Evolutionary conservation across 805 yeast species (phyloP), one percentile per base, ranked within the genome.

Genomic region (Candida xiaguanensis): DNA sequence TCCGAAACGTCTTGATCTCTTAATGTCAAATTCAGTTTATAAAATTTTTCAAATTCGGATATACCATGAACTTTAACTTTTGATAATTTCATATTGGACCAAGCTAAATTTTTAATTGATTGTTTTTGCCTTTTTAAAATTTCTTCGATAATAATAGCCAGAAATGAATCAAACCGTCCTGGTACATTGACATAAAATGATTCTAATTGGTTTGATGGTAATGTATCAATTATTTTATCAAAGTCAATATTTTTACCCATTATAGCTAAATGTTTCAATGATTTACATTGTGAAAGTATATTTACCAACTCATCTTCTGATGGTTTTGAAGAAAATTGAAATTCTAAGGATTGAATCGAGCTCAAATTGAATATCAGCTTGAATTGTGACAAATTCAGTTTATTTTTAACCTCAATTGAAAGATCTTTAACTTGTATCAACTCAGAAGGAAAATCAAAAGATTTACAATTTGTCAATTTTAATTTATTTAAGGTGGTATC

Each of bases 121-220:
- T 26, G 12, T 14, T 29, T 27, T 29, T 40, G 43, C 15, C 18
- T 8, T 15, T 35, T 31, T 3, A 40, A 28, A 3, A 40, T 40
- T 31, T 40, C 40, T 22, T 24, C 19, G n/a, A 40, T 13, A 3
- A 29, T 25, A 4, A 30, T 12, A 11, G 34, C 33, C 25, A 22
- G 34, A 31, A 28, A 29, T 2, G 22, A 26, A 17, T 31, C 33
- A 32, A 25, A 31, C n/a, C 38, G 14, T 8, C 38, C 38, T 26
- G 35, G 11, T 3, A 40, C 36, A 18, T 40, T 40, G 12, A 40
- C 23, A 25, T 40, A 40, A 17, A 40, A 37, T 5, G 33, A 20
- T 17, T 15, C 22, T 5, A 40, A 14, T 12, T 25, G 24, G 19
- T 40, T 31, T n/a, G 36, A 17, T 8, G 15, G 15, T 5, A 40